phyloP scores from a whole-genome alignment of 2,329 filamentous ascomycete genomes.

The Sporothrix mexicana region DNA sequence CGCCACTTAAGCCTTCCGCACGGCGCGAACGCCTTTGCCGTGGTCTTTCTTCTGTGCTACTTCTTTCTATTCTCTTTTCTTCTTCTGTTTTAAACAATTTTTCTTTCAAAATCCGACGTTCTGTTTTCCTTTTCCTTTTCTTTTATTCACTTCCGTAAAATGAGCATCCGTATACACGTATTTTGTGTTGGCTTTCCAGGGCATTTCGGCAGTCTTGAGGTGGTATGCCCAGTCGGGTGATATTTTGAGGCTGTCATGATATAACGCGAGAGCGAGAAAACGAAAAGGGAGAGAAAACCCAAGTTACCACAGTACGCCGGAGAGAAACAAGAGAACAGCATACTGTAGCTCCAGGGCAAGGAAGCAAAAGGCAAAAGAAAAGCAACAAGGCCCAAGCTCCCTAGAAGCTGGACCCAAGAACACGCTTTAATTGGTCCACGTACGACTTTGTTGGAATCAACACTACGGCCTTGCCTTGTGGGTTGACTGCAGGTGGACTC shows the following conservation, averaged over 20 bases:
- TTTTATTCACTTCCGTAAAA: neutral
- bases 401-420: neutral
- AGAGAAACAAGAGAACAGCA: no score
- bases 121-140: neutral
- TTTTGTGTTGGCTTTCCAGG: neutral
- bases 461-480: conserved; percentile 7
- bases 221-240: neutral
- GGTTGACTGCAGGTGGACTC: neutral
- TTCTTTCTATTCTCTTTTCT: neutral
- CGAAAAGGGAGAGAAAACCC: neutral
- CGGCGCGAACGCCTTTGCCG: neutral
- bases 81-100: neutral
- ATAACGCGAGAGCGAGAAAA: neutral
- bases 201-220: neutral
- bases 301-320: no score
- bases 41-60: no score
- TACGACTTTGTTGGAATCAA: neutral
- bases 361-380: no score
- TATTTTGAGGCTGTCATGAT: neutral
- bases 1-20: neutral
- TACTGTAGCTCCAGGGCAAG: no score
- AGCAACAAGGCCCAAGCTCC: neutral
- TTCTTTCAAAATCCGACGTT: no score
- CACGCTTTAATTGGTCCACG: neutral
- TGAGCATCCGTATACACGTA: neutral